Base-by-base conservation (phyloP, 1,284 basidiomycete genomes). In the Pterulicium gracile region DNA sequence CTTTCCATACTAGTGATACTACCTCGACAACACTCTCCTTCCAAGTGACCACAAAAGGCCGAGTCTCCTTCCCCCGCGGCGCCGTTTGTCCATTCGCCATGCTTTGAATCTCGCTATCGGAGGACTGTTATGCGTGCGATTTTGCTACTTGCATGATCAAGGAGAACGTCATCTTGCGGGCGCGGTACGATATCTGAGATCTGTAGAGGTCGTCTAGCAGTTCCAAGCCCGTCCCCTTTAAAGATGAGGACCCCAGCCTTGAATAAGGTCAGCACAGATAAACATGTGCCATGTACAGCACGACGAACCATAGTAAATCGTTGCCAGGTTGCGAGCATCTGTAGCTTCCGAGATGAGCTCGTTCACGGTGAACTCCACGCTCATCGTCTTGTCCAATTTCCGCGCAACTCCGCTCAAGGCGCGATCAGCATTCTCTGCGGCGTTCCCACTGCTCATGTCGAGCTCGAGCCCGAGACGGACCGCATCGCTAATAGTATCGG, bases 341-440 rank as follows among this genome's bases (percentile, higher is more conserved):
- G 81, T 88, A 32, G 95, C 95, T 59, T 93, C 82, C 19, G 88
- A 81, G 49, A 98, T 87, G 32, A 98, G 75, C 61, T 93, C 85
- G 64, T 96, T 97, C 50, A 98, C 91, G 2, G 85, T 88, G 56
- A 89, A 93, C 61, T 96, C 89, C 24, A 95, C 86, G 57, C 89
- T 95, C 53, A 97, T 68, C 10, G 81, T 74, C 52, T 79, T 81
- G 56, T 90, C 82, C 32, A 98, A 69, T 64, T 98, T 98, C 39
- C 77, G 69, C 10, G 77, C 69, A 27, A 96, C 91, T 22, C 79
- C 75, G 19, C 67, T 76, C 51, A 98, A 67, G 0, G 94, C 92
- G 39, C 92, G 80, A 60, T 96, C 92, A 1, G 95, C 95, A 27
- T 86, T 82, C 60, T 97, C 88, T 51, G 85, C 81, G 4, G 81